Base-by-base conservation (phyloP, 2,329 filamentous ascomycete genomes). In the Orbilia blumenaviensis region DNA sequence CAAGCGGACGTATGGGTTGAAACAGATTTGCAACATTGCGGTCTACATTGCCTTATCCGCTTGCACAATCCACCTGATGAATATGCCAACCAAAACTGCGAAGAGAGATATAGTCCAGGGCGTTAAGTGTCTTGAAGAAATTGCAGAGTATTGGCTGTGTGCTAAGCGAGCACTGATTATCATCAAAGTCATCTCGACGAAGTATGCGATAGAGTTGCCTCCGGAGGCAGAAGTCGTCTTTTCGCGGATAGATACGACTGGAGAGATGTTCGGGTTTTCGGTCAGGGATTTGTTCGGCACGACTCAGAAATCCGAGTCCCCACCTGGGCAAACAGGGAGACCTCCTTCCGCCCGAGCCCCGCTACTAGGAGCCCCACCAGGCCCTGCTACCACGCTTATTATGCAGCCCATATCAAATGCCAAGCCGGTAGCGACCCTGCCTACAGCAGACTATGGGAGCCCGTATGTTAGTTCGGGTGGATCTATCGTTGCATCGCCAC, bases 41-140 rank as follows among this genome's bases (percentile, higher is more conserved):
- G 93, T 98, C 0, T 99, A 99, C 82, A 97, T 98, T 83, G 87
- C 92, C 0, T 94, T 98, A 82, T 95, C 93, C 3, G 94, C 95
- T 29, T 97, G 93, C 81, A 97, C 93, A 0, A 96, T 98, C 41
- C 95, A 98, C 80, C 85, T 99, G 18, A 88, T 99, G 36, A 97
- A 97, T 79, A 85, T 98, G 0, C 94, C 94, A 0, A 94, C 97
- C 79, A 97, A 95, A 84, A 95, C 92, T 29, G 93, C 95, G 3
- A 91, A 89, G 80, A 86, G 94, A 79, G 94, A 98, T 82, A 92
- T 99, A 44, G 91, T 92, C 3, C 94, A 97, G 80, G 93, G 94
- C 0, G 87, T 97, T 46, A 94, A 92, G 80, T 92, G 97, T 78
- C 87, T 98, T 0, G 94, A 98, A 82, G 94, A 98, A 81, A 97